Base-by-base conservation (phyloP, 768 basidiomycete genomes). In the Nidula microcarpa region DNA sequence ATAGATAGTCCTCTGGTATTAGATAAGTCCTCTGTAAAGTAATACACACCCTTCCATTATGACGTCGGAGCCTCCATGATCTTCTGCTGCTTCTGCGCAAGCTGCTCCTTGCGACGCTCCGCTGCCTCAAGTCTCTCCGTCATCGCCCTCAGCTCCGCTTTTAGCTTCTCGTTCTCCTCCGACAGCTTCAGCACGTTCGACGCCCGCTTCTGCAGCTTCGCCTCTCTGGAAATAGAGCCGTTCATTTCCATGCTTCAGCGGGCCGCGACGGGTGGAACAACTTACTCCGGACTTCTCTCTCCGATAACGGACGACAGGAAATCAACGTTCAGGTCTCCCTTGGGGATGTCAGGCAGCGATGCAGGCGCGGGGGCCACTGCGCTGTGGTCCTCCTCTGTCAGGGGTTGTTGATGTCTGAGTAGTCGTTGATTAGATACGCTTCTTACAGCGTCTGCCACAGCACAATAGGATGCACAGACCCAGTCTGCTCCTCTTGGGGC, bases 101-200 rank as follows among this genome's bases (percentile, higher is more conserved):
- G 68, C 60, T 76, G 74, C 57, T 71, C 70, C 60, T 83, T 80
- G 57, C 77, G 78, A 53, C 81, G 79, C 68, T 91, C 89, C 16
- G 85, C 86, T 11, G 85, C 85, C 69, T 89, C 87, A 58, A 91
- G 72, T 59, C 87, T 71, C 56, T 86, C 87, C 16, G 80, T 76
- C 85, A 91, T 86, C 48, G 82, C 86, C 62, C 76, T 82, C 62
- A 92, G 77, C 68, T 90, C 84, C 48, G 79, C 85, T 68, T 86
- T 84, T 55, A 92, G 72, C 67, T 84, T 87, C 66, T 88, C 86
- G 66, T 91, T 87, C 75, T 92, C 89, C 71, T 87, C 77, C 17
- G 86, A 77, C 35, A 92, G 74, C 62, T 86, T 89, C 63, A 88
- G 66, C 54, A 91, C 86, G 67, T 87, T 90, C 60, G 85, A 87